Percentiles rank a stretch among this genome's conserved stretches.
These are phyloP conservation scores for Suhomyces bolitotheri DNA, from an alignment of 1,139 yeast species.

Conservation along the genomic window DNA sequence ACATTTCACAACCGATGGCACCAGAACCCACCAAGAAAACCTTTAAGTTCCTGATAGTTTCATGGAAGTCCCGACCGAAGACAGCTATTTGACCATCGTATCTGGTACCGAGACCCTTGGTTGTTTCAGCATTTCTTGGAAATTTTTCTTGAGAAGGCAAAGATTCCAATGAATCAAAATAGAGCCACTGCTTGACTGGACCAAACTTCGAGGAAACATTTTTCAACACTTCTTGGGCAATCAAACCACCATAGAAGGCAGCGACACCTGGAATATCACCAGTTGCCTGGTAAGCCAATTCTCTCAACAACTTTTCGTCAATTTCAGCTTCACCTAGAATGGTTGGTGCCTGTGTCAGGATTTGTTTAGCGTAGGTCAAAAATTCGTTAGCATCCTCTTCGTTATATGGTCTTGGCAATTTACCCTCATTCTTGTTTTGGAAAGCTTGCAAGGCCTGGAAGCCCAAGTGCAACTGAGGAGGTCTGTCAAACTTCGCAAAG, in stretches of 20 bases:
- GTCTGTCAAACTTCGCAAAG: conserved; percentile 91
- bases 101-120: conserved; percentile 75
- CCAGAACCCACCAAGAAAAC: conserved; percentile 96
- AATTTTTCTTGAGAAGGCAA: conserved; percentile 61
- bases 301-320: conserved; percentile 65
- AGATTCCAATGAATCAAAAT: conserved; percentile 92
- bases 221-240: conserved; percentile 95
- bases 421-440: conserved; percentile 58
- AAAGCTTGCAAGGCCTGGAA: conserved; percentile 87
- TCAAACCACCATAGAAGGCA: conserved; percentile 91
- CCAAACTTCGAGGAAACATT: conserved; percentile 92
- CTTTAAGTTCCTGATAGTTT: conserved; percentile 68
- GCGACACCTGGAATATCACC: conserved; percentile 92
- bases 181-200: conserved; percentile 87
- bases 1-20: conserved; percentile 99
- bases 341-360: conserved; percentile 59
- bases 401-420: conserved; percentile 75
- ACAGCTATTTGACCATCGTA: conserved; percentile 95
- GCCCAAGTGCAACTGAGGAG: conserved; percentile 85
- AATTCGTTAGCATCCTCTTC: conserved; percentile 74
- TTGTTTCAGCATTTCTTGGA: conserved; percentile 68
- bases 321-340: conserved; percentile 55
- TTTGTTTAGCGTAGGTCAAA: conserved; percentile 57
- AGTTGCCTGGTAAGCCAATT: conserved; percentile 78
- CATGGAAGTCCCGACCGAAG: conserved; percentile 78